Percentiles rank a stretch among this genome's conserved stretches.
phyloP scores from a whole-genome alignment of 306 rosid genomes.

The Cicer bijugum region DNA sequence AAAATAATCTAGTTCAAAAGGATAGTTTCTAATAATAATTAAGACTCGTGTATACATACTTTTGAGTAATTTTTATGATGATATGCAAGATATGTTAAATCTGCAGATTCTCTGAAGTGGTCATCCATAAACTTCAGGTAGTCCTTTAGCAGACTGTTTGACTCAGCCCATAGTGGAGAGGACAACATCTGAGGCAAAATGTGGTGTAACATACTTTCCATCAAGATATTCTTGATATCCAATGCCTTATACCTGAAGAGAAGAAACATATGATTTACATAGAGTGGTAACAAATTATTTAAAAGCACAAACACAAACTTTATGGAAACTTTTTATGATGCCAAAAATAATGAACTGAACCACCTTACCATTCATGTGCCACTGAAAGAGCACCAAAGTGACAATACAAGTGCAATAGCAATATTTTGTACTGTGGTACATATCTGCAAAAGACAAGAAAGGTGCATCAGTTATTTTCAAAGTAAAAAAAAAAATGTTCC shows the following conservation, averaged over 20 bases:
- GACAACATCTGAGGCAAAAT: conserved; percentile 89
- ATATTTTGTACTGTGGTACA: conserved; percentile 79
- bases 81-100: conserved; percentile 91
- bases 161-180: conserved; percentile 85
- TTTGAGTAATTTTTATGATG: conserved; percentile 94
- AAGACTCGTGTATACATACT: conserved; percentile 51
- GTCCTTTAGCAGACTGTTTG: conserved; percentile 72
- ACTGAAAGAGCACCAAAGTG: conserved; percentile 78
- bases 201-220: conserved; percentile 87
- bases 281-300: conserved; percentile 11
- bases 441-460: conserved; percentile 59
- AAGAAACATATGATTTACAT: conserved; percentile 38
- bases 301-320: conserved; percentile 28
- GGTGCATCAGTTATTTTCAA: conserved; percentile 29
- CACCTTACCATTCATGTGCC: conserved; percentile 79
- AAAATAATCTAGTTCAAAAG: conserved; percentile 32
- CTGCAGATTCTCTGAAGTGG: conserved; percentile 95
- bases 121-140: conserved; percentile 98
- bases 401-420: conserved; percentile 78
- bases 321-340: background rate
- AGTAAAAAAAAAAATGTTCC: background rate
- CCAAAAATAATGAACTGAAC: conserved; percentile 24
- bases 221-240: conserved; percentile 90
- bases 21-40: conserved; percentile 35
- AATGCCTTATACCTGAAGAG: conserved; percentile 79